A percentile compares a stretch with the other conserved stretches of the same genome.
Conservation (phyloP, 75 land plant species). For the Larix kaempferi region DNA sequence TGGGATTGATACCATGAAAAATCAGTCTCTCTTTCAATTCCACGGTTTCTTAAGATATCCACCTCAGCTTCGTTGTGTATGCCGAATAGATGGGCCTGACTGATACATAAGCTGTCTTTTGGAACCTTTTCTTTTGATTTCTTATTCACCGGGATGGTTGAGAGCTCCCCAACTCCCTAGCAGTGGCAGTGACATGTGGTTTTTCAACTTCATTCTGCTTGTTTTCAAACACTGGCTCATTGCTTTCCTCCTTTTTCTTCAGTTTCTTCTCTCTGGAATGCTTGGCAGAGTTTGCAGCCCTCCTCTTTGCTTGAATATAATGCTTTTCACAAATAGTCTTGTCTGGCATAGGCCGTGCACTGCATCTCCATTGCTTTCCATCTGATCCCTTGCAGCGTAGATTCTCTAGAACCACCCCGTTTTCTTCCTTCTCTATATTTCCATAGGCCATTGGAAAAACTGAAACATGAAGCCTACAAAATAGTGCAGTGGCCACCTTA, state of each 20-base stretch:
- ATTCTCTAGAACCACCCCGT: slow-evolving; percentile 67
- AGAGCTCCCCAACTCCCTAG: slow-evolving; percentile 24
- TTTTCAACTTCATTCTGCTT: slow-evolving; percentile 42
- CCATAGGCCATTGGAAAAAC: slow-evolving; percentile 3
- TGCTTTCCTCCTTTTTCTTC: slow-evolving; percentile 38
- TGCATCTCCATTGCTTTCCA: slow-evolving; percentile 95
- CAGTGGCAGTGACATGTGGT: slow-evolving; percentile 8
- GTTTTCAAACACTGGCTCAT: slow-evolving; percentile 31
- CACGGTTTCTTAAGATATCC: slow-evolving; percentile 23
- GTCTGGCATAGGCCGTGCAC: slow-evolving; percentile 79
- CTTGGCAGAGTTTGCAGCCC: slow-evolving; percentile 73
- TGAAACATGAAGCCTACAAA: background rate
- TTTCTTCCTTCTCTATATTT: slow-evolving; percentile 32
- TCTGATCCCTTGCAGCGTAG: slow-evolving; percentile 84
- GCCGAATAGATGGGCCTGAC: slow-evolving; percentile 21
- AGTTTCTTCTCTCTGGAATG: slow-evolving; percentile 58
- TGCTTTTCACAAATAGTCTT: slow-evolving; percentile 90
- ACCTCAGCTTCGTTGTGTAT: slow-evolving; percentile 19
- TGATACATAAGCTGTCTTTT: slow-evolving; percentile 15
- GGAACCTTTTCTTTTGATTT: slow-evolving; percentile 27
- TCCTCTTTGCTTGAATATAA: slow-evolving; percentile 73
- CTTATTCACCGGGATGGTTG: slow-evolving; percentile 19
- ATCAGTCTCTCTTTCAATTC: slow-evolving; percentile 12
- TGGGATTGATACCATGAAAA: slow-evolving; percentile 11
- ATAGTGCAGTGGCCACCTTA: background rate